Conservation (phyloP, 345 rosid species). For the Moricandia moricandioides region DNA sequence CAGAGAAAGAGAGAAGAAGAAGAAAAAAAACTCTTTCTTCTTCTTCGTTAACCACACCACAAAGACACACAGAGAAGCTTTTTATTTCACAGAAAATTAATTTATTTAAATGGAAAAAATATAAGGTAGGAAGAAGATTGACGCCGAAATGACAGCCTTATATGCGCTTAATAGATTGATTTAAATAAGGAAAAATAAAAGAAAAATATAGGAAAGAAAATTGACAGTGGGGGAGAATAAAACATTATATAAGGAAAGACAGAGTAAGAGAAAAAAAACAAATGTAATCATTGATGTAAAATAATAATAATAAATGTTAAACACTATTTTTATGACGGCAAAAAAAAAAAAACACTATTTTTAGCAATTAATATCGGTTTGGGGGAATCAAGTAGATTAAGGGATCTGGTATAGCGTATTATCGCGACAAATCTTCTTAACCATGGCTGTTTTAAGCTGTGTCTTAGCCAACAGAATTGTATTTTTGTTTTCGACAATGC, state of each 20-base stretch:
- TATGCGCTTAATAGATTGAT: constrained; percentile 20
- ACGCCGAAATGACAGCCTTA: constrained; percentile 37
- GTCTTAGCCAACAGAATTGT: constrained; percentile 14
- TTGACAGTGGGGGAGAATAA: constrained; percentile 8
- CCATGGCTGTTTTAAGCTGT: constrained; percentile 29
- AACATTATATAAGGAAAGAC: constrained; percentile 5
- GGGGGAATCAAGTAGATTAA: constrained; percentile 7
- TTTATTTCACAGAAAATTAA: constrained; percentile 4
- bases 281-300: constrained; percentile 17
- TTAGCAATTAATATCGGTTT: constrained; percentile 14
- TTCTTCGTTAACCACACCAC: constrained; percentile 26
- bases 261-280: background rate
- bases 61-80: constrained; percentile 5
- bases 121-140: constrained; percentile 29
- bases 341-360: background rate
- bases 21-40: constrained; percentile 10
- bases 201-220: background rate
- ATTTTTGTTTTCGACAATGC: constrained; percentile 26
- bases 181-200: constrained; percentile 2
- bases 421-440: constrained; percentile 35
- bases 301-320: background rate
- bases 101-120: constrained; percentile 6
- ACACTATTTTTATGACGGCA: background rate
- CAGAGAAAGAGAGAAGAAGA: background rate
- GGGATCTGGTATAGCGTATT: constrained; percentile 19